Evolutionary conservation across 768 basidiomycete genomes (phyloP), one percentile per base, ranked within the genome.

Genomic region (Tricholoma flavovirens): DNA sequence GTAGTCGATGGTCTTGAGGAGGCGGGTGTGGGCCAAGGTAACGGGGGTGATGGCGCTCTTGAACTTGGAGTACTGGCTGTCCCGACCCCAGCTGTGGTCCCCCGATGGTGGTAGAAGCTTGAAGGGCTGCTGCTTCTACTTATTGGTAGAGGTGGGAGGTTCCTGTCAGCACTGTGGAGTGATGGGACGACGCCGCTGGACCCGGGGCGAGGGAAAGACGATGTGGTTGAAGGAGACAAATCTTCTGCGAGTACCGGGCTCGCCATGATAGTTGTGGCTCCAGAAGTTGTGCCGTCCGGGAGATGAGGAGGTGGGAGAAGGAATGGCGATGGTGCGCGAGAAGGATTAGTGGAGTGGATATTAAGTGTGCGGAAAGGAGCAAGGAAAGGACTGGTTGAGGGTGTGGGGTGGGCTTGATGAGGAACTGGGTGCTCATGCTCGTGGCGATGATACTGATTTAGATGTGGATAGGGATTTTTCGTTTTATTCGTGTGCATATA

Each of bases 351-450:
- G 1, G 84, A 86, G 63, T 89, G 87, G 43, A 91, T 80, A 62
- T 89, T 85, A 56, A 92, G 78, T 5, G 85, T 86, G 53, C 86
- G 79, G 60, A 92, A 71, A 2, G 88, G 87, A 0, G 86, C 89
- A 19, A 92, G 80, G 77, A 92, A 90, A 0, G 89, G 89, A 57
- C 86, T 88, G 1, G 88, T 85, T 17, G 84, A 86, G 1, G 89
- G 89, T 0, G 89, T 90, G 14, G 66, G 55, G 59, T 69, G 53
- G 4, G 32, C 40, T 32, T 57, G 58, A 54, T 52, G 51, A 9
- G 43, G 64, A 60, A 49, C 65, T 66, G 51, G 65, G 66, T 17
- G 67, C 48, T 54, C 65, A 70, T 68, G 51, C 40, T 40, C 50
- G 29, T 12, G 57, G 42, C 35, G 52, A 49, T 12, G 57, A 51